phyloP scores from a whole-genome alignment of 768 basidiomycete species.

The Paxillus rubicundulus region DNA sequence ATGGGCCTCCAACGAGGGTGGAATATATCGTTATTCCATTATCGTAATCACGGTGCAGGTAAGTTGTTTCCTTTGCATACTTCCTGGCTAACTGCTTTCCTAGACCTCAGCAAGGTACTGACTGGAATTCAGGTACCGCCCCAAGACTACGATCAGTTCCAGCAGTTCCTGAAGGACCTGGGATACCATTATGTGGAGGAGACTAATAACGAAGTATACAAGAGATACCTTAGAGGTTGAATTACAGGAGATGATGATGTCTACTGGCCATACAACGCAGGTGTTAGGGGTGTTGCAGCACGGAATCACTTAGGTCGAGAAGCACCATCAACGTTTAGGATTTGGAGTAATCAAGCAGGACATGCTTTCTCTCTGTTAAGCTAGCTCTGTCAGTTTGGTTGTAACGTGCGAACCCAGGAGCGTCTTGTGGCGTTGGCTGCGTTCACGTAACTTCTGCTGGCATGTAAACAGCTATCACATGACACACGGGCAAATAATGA shows the following conservation, averaged over 20 bases:
- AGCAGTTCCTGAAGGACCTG: conserved; percentile 69
- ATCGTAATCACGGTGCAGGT: conserved; percentile 97
- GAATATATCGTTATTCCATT: conserved; percentile 98
- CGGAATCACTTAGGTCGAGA: too few species aligned
- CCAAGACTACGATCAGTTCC: conserved; percentile 63
- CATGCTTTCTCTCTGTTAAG: too few species aligned
- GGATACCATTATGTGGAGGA: conserved; percentile 92
- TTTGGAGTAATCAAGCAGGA: too few species aligned
- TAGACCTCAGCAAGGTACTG: conserved; percentile 90
- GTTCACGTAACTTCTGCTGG: too few species aligned
- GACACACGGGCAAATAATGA: too few species aligned
- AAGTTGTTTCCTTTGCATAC: conserved; percentile 26
- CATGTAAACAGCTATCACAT: too few species aligned
- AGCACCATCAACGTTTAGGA: too few species aligned
- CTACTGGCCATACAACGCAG: background rate
- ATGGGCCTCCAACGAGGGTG: conserved; percentile 77
- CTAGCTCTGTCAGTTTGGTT: too few species aligned
- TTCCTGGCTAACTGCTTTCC: conserved; percentile 1
- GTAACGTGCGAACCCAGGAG: too few species aligned
- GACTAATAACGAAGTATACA: conserved; percentile 85
- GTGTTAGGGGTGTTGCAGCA: too few species aligned
- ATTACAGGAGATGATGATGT: background rate
- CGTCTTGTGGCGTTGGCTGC: too few species aligned
- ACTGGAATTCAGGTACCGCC: conserved; percentile 91
- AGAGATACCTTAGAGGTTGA: conserved; percentile 57